Percentiles rank a stretch among this genome's conserved stretches.
Evolutionary conservation across 768 basidiomycete genomes (phyloP).

Genomic region (Pleurotus tuoliensis): DNA sequence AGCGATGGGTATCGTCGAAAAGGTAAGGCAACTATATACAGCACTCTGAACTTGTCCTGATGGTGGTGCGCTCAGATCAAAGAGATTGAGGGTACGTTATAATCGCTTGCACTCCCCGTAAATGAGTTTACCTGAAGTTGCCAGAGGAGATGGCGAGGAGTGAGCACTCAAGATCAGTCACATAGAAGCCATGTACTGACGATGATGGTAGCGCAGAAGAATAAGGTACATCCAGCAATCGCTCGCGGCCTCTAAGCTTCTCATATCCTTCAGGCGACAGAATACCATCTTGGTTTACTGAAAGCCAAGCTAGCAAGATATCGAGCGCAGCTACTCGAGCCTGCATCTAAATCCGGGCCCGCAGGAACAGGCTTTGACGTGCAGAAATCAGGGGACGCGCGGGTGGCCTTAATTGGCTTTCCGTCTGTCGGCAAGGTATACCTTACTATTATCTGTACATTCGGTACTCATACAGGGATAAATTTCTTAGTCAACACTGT

Average conservation of each 20-base stretch:
- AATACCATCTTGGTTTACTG: slow-evolving; percentile 89
- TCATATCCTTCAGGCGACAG: slow-evolving; percentile 65
- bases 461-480: not conserved
- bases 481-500: slow-evolving; percentile 70
- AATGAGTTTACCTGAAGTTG: not conserved
- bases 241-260: slow-evolving; percentile 7
- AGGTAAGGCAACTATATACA: slow-evolving; percentile 39
- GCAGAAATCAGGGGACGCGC: slow-evolving; percentile 76
- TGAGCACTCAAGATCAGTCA: slow-evolving; percentile 34
- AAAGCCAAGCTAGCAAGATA: slow-evolving; percentile 96
- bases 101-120: not conserved
- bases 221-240: slow-evolving; percentile 57
- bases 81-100: slow-evolving; percentile 83
- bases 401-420: slow-evolving; percentile 91
- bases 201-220: slow-evolving; percentile 75
- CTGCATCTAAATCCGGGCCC: slow-evolving; percentile 76
- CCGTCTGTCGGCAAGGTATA: slow-evolving; percentile 88
- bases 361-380: slow-evolving; percentile 87
- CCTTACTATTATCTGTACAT: not conserved
- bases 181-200: too few species aligned
- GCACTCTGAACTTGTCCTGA: slow-evolving; percentile 6
- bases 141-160: slow-evolving; percentile 97
- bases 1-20: slow-evolving; percentile 92
- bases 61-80: slow-evolving; percentile 60
- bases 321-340: slow-evolving; percentile 92